Conservation (phyloP, 768 basidiomycete species). For the Pleurotus tuber-regium region DNA sequence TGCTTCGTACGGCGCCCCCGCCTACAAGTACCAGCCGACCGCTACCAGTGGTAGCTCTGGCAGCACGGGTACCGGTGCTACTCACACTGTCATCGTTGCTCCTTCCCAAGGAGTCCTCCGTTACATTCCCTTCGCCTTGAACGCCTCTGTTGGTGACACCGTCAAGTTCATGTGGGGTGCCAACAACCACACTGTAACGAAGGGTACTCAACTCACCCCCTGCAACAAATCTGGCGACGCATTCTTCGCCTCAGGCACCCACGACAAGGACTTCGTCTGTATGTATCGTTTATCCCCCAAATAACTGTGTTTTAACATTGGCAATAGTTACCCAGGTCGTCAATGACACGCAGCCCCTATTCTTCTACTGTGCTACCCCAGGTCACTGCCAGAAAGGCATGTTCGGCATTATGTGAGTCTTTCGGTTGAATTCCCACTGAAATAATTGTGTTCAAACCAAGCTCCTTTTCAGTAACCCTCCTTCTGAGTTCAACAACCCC, state of each 20-base stretch:
- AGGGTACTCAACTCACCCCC: slow-evolving; percentile 59
- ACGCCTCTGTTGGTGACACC: slow-evolving; percentile 76
- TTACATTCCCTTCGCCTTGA: slow-evolving; percentile 71
- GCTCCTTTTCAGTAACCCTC: slow-evolving; percentile 53
- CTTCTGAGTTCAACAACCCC: slow-evolving; percentile 41
- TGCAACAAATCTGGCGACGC: slow-evolving; percentile 70
- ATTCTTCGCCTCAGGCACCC: slow-evolving; percentile 64
- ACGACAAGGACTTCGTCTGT: slow-evolving; percentile 65
- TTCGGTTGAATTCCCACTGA: too few species aligned
- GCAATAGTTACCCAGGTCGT: slow-evolving; percentile 60
- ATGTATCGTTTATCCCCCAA: slow-evolving; percentile 19
- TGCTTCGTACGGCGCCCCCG: slow-evolving; percentile 48
- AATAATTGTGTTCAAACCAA: too few species aligned
- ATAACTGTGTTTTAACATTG: not conserved
- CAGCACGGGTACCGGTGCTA: slow-evolving; percentile 51
- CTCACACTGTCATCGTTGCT: slow-evolving; percentile 77
- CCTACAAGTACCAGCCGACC: slow-evolving; percentile 33
- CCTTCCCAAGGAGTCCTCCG: slow-evolving; percentile 75
- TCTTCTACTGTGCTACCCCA: slow-evolving; percentile 72
- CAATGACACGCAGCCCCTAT: slow-evolving; percentile 71
- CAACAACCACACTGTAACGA: slow-evolving; percentile 81
- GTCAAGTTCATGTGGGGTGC: slow-evolving; percentile 77
- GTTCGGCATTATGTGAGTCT: slow-evolving; percentile 70
- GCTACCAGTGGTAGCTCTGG: slow-evolving; percentile 26
- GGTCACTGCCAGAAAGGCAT: slow-evolving; percentile 80